Evolutionary conservation across 2,329 filamentous ascomycete species (phyloP), one percentile per base, ranked within the genome.

Genomic region (Biscogniauxia sp.): DNA sequence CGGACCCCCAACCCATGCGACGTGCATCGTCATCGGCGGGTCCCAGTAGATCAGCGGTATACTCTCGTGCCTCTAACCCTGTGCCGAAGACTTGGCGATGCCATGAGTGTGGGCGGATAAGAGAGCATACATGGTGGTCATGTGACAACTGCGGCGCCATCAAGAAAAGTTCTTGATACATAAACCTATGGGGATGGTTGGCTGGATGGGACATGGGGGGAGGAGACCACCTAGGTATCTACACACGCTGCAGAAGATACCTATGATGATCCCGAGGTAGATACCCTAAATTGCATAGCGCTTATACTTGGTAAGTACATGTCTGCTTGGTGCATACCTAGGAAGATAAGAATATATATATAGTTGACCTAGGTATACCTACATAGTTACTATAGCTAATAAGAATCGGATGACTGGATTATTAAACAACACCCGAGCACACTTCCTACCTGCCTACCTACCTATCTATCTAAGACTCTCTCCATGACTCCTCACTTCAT

Each of bases 121-220:
- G 84, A 77, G 79, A 83, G 59, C 72, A 75, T 49, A 76, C 79
- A 64, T 84, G 81, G 80, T 84, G 82, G 82, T 81, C 78, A 25
- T 85, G 83, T 65, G 78, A 76, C 15, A 72, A 74, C 2, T 85
- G 83, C 67, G 81, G 81, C 1, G 77, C 72, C 65, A 78, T 84
- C 74, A 84, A 84, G 72, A 76, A 80, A 9, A 79, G 70, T 62
- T 83, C 80, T 75, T 26, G n/a, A 26, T 32, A 23, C 37, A n/a
- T 8, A 4, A 23, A 23, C 5, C n/a, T 20, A 20, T 11, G 7
- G 50, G 15, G 32, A 37, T 11, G 13, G 13, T 7, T 37, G 13
- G 32, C 32, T 15, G 13, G 15, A 45, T 45, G 37, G 37, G 37
- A 45, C 2, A 9, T 32, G 28, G 6, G 3, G 28, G 11, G 28